phyloP scores from a whole-genome alignment of 257 asterid genomes.

The Gentiana straminea region DNA sequence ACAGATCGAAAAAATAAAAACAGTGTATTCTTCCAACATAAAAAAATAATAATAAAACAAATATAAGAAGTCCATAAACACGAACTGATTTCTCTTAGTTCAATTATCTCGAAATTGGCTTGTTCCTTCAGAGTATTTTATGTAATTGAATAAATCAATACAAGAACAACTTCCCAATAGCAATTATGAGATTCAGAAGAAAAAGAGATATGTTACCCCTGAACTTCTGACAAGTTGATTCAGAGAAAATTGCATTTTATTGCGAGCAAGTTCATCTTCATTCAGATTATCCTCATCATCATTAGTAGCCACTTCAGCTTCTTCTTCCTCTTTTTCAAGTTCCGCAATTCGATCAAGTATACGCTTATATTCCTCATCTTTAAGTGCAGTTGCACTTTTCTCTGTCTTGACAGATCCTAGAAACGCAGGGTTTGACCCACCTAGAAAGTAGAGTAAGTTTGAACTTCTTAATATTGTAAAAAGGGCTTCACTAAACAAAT shows the following conservation, averaged over 20 bases:
- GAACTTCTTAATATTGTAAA: neutral
- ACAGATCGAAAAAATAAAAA: too few relatives aligned
- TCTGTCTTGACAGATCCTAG: slow-evolving; percentile 19
- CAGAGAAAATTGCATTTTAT: slow-evolving; percentile 11
- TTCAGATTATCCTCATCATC: slow-evolving; percentile 26
- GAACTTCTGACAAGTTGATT: slow-evolving; percentile 28
- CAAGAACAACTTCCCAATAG: neutral
- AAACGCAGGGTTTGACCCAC: slow-evolving; percentile 14
- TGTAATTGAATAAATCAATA: too few relatives aligned
- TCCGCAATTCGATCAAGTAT: slow-evolving; percentile 48
- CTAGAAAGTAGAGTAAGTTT: slow-evolving; percentile 15
- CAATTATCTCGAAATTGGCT: neutral
- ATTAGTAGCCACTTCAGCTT: slow-evolving; percentile 38
- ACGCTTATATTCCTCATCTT: slow-evolving; percentile 57
- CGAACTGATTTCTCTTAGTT: neutral
- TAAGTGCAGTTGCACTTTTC: slow-evolving; percentile 20
- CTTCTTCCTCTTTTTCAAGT: slow-evolving; percentile 88
- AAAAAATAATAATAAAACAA: neutral
- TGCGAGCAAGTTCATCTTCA: slow-evolving; percentile 19
- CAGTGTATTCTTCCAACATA: neutral
- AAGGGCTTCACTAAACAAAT: neutral
- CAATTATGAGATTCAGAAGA: neutral
- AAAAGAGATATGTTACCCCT: slow-evolving; percentile 21
- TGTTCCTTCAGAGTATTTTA: neutral
- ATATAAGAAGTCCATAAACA: neutral